Conservation (phyloP, 23 red algal genomes). For the Gracilariopsis chorda region DNA sequence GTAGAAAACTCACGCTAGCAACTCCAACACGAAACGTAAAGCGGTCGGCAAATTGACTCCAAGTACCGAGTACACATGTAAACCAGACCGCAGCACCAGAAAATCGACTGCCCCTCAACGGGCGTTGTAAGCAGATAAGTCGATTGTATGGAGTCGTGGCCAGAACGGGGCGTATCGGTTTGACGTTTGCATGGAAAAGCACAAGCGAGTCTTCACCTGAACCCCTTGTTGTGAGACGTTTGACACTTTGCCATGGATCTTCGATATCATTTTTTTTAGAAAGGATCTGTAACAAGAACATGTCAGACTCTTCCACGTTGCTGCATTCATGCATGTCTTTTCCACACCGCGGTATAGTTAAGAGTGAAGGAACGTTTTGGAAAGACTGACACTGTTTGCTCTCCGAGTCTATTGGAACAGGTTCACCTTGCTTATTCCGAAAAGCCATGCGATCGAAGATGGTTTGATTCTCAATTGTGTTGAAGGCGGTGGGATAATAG, state of each 20-base stretch:
- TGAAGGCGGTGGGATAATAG: conserved; percentile 10
- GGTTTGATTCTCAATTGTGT: neutral
- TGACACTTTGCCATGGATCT: neutral
- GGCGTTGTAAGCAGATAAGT: neutral
- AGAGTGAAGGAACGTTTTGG: neutral
- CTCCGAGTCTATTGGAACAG: neutral
- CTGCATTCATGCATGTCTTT: neutral
- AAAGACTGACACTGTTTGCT: neutral
- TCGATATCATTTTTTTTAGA: neutral
- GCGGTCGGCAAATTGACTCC: neutral
- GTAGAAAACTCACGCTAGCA: neutral
- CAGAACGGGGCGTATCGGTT: neutral
- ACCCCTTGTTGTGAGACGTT: neutral
- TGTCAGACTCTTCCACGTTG: neutral
- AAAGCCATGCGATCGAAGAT: neutral
- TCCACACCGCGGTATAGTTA: neutral
- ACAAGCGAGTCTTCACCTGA: neutral
- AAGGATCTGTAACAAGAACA: neutral
- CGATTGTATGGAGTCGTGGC: neutral
- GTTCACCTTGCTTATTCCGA: neutral
- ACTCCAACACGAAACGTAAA: neutral
- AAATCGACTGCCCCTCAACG: neutral
- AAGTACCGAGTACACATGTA: neutral
- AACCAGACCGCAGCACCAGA: neutral
- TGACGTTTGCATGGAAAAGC: neutral